phyloP scores from a whole-genome alignment of 352 stramenopile genomes.

The Pythium folliculosum region DNA sequence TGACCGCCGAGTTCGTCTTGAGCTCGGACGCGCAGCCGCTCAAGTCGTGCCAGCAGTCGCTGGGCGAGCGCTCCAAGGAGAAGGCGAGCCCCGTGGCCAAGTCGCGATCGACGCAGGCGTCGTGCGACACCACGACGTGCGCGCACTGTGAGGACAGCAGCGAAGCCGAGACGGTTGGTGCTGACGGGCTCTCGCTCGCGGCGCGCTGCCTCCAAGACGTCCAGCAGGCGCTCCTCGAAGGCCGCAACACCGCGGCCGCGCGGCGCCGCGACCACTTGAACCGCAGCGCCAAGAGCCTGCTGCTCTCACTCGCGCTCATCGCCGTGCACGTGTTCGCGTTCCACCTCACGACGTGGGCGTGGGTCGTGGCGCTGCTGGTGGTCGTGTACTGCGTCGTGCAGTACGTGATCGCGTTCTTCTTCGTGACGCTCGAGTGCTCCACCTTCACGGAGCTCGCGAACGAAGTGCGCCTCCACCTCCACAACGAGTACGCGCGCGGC shows the following conservation, averaged over 20 bases:
- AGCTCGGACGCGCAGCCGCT: slow-evolving; percentile 25
- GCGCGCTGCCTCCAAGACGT: slow-evolving; percentile 51
- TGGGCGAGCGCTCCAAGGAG: slow-evolving; percentile 22
- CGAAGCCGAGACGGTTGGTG: background rate
- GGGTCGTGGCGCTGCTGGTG: slow-evolving; percentile 40
- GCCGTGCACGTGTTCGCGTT: slow-evolving; percentile 30
- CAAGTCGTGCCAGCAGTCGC: slow-evolving; percentile 41
- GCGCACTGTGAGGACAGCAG: slow-evolving; percentile 39
- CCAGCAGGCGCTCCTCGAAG: slow-evolving; percentile 39
- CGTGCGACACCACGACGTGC: slow-evolving; percentile 45
- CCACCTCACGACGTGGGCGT: slow-evolving; percentile 23
- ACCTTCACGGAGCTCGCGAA: slow-evolving; percentile 77
- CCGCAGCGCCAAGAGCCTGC: slow-evolving; percentile 33
- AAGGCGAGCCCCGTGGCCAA: slow-evolving; percentile 14
- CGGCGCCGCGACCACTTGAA: slow-evolving; percentile 42
- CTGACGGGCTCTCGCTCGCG: slow-evolving; percentile 7
- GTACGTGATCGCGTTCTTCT: slow-evolving; percentile 80
- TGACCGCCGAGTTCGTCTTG: slow-evolving; percentile 70
- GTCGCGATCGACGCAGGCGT: slow-evolving; percentile 3
- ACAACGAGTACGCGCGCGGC: slow-evolving; percentile 31
- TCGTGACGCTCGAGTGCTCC: slow-evolving; percentile 80
- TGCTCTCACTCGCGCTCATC: slow-evolving; percentile 37
- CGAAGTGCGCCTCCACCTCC: slow-evolving; percentile 63
- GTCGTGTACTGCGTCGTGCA: slow-evolving; percentile 45
- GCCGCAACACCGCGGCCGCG: slow-evolving; percentile 42